Base-by-base conservation (phyloP, 805 yeast genomes). In the Candida silvatica region DNA sequence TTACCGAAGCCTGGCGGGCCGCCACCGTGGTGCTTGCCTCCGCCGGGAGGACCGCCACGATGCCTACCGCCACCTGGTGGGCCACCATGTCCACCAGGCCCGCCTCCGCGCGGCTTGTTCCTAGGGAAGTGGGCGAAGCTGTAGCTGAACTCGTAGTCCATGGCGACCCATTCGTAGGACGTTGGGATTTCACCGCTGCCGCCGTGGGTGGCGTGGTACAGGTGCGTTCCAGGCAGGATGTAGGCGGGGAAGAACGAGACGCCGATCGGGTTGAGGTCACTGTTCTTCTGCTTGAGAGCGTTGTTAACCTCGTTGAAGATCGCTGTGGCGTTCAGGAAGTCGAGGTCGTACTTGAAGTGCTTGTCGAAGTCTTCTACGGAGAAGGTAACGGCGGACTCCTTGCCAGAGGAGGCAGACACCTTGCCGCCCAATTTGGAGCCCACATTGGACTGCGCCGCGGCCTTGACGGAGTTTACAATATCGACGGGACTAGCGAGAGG, bases 101-200 rank as follows among this genome's bases (percentile, higher is more conserved):
- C 26, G 4, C 32, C 33, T 20, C 14, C 27, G 16, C 22, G 17
- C n/a, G 17, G n/a, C 7, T 22, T 7, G 12, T 22, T 27, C 6
- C 31, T 25, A 9, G 31, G 40, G 25, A 51, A 41, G 34, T 47
- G 52, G 2, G 55, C 58, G 57, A 74, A 76, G 38, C 50, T 54
- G 41, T 67, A 72, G 42, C 79, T 70, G 52, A 76, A 76, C 45
- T 77, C 82, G 42, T 62, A 68, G 47, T 76, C 80, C 67, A 76
- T 59, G 1, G 83, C 84, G 8, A 74, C 54, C 83, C 84, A 77
- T 48, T 77, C 83, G 22, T 64, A 64, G 17, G 59, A 47, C 0
- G 49, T 48, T 2, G 81, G 80, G 7, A 73, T 44, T 3, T 46
- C 37, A 0, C 64, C 62, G n/a, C n/a, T n/a, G 8, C 35, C 33